Conservation (phyloP, 108 stramenopile species). For the Aureococcus anophagefferens region DNA sequence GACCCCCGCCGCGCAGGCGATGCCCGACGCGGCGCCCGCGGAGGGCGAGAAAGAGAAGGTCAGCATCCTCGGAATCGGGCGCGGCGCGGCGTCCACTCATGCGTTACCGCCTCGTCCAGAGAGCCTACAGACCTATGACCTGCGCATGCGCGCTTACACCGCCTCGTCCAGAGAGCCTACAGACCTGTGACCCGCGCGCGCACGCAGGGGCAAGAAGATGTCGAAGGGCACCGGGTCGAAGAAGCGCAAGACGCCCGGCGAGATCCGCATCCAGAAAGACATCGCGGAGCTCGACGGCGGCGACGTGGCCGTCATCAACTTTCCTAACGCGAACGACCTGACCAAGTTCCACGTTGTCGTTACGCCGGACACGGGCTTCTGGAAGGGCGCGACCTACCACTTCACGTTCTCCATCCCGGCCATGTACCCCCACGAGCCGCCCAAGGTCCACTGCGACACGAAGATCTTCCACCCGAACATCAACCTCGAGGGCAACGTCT, state of each 20-base stretch:
- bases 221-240: conserved; percentile 18
- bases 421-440: conserved; percentile 88
- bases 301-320: conserved; percentile 77
- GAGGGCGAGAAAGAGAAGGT: too few relatives aligned
- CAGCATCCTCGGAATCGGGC: too few relatives aligned
- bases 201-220: too few relatives aligned
- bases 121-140: too few relatives aligned
- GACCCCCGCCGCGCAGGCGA: too few relatives aligned
- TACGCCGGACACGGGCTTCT: conserved; percentile 81
- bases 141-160: too few relatives aligned
- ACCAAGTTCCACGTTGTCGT: conserved; percentile 80
- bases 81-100: too few relatives aligned
- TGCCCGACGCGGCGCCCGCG: too few relatives aligned
- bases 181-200: too few relatives aligned
- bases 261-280: conserved; percentile 98
- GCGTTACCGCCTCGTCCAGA: too few relatives aligned
- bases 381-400: conserved; percentile 84
- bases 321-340: conserved; percentile 93
- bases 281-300: conserved; percentile 97
- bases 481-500: conserved; percentile 94
- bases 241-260: conserved; percentile 79
- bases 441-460: conserved; percentile 84
- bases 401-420: conserved; percentile 89
- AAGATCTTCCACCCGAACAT: conserved; percentile 98
- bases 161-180: too few relatives aligned